Evolutionary conservation across 176 grass and related monocot species (phyloP).

Genomic region (Eleusine indica): DNA sequence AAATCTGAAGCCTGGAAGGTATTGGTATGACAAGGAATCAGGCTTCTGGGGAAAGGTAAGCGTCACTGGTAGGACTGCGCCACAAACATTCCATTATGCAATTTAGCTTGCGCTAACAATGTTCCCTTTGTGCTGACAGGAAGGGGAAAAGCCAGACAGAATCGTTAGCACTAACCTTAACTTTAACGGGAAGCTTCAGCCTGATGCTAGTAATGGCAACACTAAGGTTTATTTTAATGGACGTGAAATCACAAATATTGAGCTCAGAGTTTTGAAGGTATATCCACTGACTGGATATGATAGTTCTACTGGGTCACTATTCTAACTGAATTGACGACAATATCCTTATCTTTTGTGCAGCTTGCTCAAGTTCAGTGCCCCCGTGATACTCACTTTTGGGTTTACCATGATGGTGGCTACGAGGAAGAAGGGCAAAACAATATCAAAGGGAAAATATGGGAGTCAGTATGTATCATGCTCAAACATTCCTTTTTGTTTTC

Average conservation of each 20-base stretch:
- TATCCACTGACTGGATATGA: neutral
- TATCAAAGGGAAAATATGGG: conserved; percentile 92
- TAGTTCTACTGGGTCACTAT: neutral
- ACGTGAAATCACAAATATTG: conserved; percentile 85
- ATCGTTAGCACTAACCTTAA: conserved; percentile 77
- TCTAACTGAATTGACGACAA: neutral
- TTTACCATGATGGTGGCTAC: conserved; percentile 87
- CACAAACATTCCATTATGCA: neutral
- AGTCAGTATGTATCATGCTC: conserved; percentile 64
- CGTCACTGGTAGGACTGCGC: neutral
- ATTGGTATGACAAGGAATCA: conserved; percentile 99
- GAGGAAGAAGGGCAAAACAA: conserved; percentile 99
- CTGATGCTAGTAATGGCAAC: conserved; percentile 81
- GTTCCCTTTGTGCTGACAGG: conserved; percentile 45
- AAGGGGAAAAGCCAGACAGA: conserved; percentile 79
- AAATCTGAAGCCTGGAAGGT: conserved; percentile 90
- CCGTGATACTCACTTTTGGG: conserved; percentile 97
- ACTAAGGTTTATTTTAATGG: conserved; percentile 91
- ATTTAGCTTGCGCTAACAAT: neutral
- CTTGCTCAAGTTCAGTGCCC: conserved; percentile 90
- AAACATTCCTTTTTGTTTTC: neutral
- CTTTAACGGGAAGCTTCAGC: conserved; percentile 83
- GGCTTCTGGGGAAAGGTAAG: conserved; percentile 92
- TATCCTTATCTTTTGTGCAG: conserved; percentile 39
- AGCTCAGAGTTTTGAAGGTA: conserved; percentile 81